phyloP scores from a whole-genome alignment of 768 basidiomycete genomes.

The Imleria badia region DNA sequence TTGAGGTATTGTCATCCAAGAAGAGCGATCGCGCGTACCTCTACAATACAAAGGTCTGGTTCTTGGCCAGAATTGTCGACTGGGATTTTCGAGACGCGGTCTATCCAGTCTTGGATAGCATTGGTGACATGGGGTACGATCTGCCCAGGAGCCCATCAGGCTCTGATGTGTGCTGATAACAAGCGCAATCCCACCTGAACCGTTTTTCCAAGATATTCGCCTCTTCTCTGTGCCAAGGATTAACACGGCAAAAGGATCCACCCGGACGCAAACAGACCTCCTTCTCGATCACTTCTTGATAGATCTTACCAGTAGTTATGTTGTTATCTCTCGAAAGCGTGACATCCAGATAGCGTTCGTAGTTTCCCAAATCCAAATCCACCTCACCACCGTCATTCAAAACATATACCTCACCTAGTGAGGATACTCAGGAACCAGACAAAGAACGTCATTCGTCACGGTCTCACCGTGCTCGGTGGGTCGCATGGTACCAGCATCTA shows the following conservation, averaged over 20 bases:
- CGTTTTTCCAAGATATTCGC: slow-evolving; percentile 93
- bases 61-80: slow-evolving; percentile 91
- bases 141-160: slow-evolving; percentile 36
- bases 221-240: slow-evolving; percentile 54
- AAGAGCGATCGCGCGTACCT: slow-evolving; percentile 51
- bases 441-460: slow-evolving; percentile 3
- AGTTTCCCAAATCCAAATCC: slow-evolving; percentile 96
- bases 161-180: neutral
- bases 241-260: slow-evolving; percentile 6
- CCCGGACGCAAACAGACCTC: slow-evolving; percentile 63
- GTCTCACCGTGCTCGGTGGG: slow-evolving; percentile 94
- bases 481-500: slow-evolving; percentile 98
- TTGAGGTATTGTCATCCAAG: slow-evolving; percentile 5
- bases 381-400: slow-evolving; percentile 98
- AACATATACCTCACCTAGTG: slow-evolving; percentile 91
- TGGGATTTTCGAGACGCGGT: slow-evolving; percentile 90
- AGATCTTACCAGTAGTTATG: slow-evolving; percentile 98
- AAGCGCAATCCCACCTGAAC: slow-evolving; percentile 65
- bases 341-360: slow-evolving; percentile 95
- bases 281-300: slow-evolving; percentile 93
- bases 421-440: slow-evolving; percentile 21
- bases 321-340: slow-evolving; percentile 95
- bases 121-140: slow-evolving; percentile 96
- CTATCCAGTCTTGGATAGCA: slow-evolving; percentile 98
- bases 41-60: slow-evolving; percentile 97